Evolutionary conservation across 192 early-diverging fungal species (phyloP), one percentile per base, ranked within the genome.

Genomic region (Chytriomyces sp.): DNA sequence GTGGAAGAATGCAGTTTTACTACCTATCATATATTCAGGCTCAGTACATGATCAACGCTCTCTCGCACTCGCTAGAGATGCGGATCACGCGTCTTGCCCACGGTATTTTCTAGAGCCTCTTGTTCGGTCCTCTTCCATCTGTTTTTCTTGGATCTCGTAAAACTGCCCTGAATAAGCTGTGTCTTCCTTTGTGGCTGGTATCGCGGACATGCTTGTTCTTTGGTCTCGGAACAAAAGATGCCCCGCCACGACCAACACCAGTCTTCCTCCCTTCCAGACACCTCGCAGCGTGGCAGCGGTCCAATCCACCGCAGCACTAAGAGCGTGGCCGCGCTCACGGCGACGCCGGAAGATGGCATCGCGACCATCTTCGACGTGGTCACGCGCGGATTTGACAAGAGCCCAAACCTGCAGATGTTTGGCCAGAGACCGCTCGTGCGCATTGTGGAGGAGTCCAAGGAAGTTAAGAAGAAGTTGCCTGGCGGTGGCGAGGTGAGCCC

Each of bases 381-480:
- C 14, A 36, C 14, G 8, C 32, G 8, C 33, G 58, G 28, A 14
- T 14, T 34, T 8, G 37, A 34, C 17, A 25, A 5, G 10, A 60
- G 4, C 4, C 30, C 44, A 49, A n/a, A n/a, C n/a, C n/a, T n/a
- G n/a, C n/a, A n/a, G n/a, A n/a, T n/a, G n/a, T n/a, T 93, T 73
- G 94, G 93, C 28, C 81, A 81, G 65, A 87, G 93, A 40, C 78
- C 75, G 19, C 68, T 94, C 39, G 83, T 88, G 37, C 72, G 81
- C 26, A 83, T 84, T 32, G 65, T 91, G 61, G 84, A 89, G 70
- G 91, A 92, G 72, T 88, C 91, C 66, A 92, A 93, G 79, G 78
- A 84, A 64, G 77, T 90, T 31, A 88, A 74, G 26, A 90, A 89
- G 72, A 36, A 70, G 41, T 39, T 75, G 31, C 39, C 32, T 40